Evolutionary conservation across 176 grass and related monocot genomes (phyloP).

Genomic region (Oryza longistaminata): DNA sequence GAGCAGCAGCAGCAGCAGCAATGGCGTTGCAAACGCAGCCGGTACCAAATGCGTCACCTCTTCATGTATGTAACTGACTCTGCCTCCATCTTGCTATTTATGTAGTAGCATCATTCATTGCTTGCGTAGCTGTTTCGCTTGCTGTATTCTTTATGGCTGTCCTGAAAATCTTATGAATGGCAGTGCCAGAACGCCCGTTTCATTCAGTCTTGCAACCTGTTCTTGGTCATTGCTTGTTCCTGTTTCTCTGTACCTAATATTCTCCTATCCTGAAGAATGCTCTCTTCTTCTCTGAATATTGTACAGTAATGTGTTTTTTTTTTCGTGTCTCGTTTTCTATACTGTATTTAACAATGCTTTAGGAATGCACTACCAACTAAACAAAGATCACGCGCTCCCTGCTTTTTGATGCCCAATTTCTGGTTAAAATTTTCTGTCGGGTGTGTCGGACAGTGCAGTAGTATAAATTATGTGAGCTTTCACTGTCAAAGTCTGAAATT

Average conservation of each 20-base stretch:
- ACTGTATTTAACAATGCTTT: neutral
- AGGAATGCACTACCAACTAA: neutral
- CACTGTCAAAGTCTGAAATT: neutral
- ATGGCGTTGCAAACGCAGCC: slow-evolving; percentile 47
- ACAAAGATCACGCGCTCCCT: neutral
- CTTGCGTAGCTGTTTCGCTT: neutral
- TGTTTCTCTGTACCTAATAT: neutral
- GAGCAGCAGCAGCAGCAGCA: too few relatives aligned
- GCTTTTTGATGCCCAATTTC: neutral
- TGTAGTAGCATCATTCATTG: neutral
- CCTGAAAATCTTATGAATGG: neutral
- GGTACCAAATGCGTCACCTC: slow-evolving; percentile 4
- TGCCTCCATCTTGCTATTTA: neutral
- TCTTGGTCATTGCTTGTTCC: neutral
- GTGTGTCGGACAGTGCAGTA: neutral
- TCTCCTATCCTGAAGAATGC: neutral
- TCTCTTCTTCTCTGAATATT: too few relatives aligned
- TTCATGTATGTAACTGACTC: slow-evolving; percentile 59
- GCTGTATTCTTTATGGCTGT: neutral
- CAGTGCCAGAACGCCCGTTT: neutral
- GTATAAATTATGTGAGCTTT: neutral
- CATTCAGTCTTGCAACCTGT: neutral
- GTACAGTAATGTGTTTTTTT: too few relatives aligned
- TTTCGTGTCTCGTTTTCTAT: too few relatives aligned
- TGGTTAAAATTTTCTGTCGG: neutral